These are phyloP conservation scores for Penicillium ochrochloron DNA, from an alignment of 495 filamentous ascomycete genomes.

Conservation along the genomic window DNA sequence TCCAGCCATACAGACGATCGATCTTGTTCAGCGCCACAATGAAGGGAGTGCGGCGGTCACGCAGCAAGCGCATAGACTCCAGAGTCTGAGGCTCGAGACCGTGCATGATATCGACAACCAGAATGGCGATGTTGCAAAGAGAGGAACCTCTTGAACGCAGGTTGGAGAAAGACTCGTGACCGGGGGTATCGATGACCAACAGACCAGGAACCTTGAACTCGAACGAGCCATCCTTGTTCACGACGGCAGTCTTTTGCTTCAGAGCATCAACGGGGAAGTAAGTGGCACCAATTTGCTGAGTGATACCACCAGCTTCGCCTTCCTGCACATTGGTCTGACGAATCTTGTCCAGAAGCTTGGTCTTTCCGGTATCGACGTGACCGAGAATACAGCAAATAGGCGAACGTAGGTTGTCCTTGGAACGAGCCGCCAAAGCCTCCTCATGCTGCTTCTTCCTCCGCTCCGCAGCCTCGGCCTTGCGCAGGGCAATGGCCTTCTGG, in stretches of 20 bases:
- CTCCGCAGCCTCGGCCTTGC: constrained; percentile 90
- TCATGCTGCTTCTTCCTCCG: constrained; percentile 86
- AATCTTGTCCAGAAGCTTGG: constrained; percentile 97
- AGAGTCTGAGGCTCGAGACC: constrained; percentile 97
- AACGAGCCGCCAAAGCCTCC: constrained; percentile 88
- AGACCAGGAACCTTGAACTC: constrained; percentile 98
- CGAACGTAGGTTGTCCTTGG: constrained; percentile 91
- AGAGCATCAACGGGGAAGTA: constrained; percentile 98
- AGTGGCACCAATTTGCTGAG: constrained; percentile 99
- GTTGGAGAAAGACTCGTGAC: constrained; percentile 99
- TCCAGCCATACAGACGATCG: constrained; percentile 98
- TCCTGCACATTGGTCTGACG: constrained; percentile 99
- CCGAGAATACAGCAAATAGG: constrained; percentile 99
- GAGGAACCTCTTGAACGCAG: constrained; percentile 93
- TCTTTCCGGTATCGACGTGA: constrained; percentile 99
- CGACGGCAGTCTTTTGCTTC: constrained; percentile 85
- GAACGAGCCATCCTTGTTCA: constrained; percentile 88
- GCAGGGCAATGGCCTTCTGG: constrained; percentile 67
- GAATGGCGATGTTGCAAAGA: constrained; percentile 98
- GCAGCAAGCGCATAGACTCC: constrained; percentile 92
- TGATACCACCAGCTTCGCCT: constrained; percentile 99
- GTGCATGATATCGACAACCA: constrained; percentile 99
- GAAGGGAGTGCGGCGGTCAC: constrained; percentile 95
- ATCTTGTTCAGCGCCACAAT: constrained; percentile 99
- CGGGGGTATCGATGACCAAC: constrained; percentile 96